Conservation (phyloP, 306 rosid genomes). For the Betula pendula region DNA sequence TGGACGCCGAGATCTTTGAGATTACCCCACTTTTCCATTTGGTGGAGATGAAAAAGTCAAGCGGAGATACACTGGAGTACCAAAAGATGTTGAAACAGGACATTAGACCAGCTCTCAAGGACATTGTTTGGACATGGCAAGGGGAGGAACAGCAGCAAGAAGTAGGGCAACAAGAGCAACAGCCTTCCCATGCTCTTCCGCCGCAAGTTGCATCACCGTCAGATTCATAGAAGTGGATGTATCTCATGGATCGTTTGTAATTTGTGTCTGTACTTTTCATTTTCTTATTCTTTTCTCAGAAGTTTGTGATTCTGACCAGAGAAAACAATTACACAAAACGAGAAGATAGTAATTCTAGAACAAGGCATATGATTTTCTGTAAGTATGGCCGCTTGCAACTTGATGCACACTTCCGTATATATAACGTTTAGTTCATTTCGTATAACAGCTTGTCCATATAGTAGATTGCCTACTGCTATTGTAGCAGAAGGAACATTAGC, state of each 20-base stretch:
- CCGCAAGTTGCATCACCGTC: slow-evolving; percentile 17
- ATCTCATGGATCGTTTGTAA: background rate
- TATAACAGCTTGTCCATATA: background rate
- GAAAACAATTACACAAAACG: background rate
- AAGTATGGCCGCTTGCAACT: background rate
- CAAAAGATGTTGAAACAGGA: slow-evolving; percentile 63
- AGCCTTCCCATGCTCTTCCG: too few relatives aligned
- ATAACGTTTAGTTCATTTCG: background rate
- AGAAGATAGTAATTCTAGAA: background rate
- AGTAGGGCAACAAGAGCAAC: slow-evolving; percentile 35
- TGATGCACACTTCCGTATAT: background rate
- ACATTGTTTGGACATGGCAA: slow-evolving; percentile 91
- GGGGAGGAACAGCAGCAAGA: slow-evolving; percentile 56
- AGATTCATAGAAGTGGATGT: slow-evolving; percentile 6
- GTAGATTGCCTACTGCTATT: background rate
- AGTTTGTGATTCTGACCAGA: background rate
- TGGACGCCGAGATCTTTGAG: slow-evolving; percentile 83
- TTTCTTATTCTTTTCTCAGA: background rate
- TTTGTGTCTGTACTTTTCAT: background rate
- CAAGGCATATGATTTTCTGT: background rate
- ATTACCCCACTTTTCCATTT: slow-evolving; percentile 68
- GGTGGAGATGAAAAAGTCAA: slow-evolving; percentile 73
- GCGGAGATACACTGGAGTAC: slow-evolving; percentile 83
- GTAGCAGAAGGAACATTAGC: background rate
- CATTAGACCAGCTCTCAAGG: slow-evolving; percentile 82